Evolutionary conservation across 2,329 filamentous ascomycete genomes (phyloP), one percentile per base, ranked within the genome.

Genomic region (Colletotrichum cordylinicola): DNA sequence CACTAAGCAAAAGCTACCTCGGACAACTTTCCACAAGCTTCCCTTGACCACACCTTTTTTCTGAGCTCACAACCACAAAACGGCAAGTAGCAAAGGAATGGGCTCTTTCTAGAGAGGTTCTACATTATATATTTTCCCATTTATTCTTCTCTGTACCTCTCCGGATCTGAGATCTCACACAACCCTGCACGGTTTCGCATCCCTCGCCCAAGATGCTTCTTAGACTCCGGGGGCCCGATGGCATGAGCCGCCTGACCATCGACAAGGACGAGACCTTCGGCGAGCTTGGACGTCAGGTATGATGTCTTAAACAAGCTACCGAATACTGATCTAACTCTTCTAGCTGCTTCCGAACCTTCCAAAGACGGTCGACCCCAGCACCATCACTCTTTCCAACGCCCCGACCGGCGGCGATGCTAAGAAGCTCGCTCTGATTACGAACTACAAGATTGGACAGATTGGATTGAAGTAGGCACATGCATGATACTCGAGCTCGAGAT

Each of bases 181-280:
- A 31, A 69, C 16, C n/a, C 27, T 65, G 29, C 56, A 37, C n/a
- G 52, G 27, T 27, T 60, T 61, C 70, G 43, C 24, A 62, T 33
- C 24, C 24, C 61, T 33, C 70, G 27, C 48, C 82, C 82, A 86
- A 82, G 78, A 98, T 98, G 92, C 90, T 98, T 82, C 89, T 98
- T 72, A 92, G 96, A 84, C 94, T 98, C 80, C 93, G 96, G 81
- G 96, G 96, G 83, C 95, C 95, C 78, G 96, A 98, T 87, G 97
- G 97, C 87, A 97, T 97, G 89, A 93, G 96, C 85, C 94, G 97
- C 80, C 89, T 98, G 81, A 94, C 90, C 67, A 91, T 98, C 79
- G 93, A 96, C 80, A 91, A 93, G 67, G 89, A 90, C 56, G 93
- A 94, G 78, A 93, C 93, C 1, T 98, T 98, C 83, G 88, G 86